These are phyloP conservation scores for Purshia tridentata DNA, from an alignment of 306 rosid genomes.

Conservation along the genomic window DNA sequence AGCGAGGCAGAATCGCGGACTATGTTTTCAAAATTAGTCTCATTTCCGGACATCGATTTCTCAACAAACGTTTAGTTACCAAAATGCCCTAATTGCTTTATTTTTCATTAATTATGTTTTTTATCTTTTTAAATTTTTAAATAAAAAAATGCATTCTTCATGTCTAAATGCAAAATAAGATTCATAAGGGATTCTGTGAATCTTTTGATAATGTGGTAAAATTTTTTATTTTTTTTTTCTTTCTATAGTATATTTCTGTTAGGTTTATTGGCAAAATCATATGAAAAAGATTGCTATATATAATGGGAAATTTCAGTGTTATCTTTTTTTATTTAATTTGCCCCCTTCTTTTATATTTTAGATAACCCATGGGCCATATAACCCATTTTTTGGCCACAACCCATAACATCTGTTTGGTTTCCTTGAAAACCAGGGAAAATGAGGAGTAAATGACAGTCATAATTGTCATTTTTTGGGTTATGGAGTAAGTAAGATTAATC, in stretches of 20 bases:
- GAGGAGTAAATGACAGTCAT: neutral
- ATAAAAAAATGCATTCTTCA: neutral
- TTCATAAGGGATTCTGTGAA: no score
- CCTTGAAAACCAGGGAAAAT: neutral
- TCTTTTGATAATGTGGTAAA: neutral
- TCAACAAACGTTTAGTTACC: neutral
- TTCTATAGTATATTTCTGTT: neutral
- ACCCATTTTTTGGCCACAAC: no score
- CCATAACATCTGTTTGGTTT: neutral
- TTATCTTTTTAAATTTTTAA: neutral
- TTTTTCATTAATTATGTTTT: no score
- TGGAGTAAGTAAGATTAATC: neutral
- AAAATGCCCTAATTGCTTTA: neutral
- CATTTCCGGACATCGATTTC: conserved; percentile 1
- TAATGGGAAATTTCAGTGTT: neutral
- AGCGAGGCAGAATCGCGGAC: neutral
- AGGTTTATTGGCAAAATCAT: neutral
- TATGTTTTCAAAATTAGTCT: neutral
- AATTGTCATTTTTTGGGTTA: neutral
- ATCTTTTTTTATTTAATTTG: neutral
- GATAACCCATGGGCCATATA: neutral
- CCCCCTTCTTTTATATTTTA: neutral
- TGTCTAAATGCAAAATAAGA: neutral
- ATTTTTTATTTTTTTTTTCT: neutral
- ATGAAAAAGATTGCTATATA: neutral